Evolutionary conservation across 495 filamentous ascomycete genomes (phyloP).

Genomic region (Xylaria cubensis): DNA sequence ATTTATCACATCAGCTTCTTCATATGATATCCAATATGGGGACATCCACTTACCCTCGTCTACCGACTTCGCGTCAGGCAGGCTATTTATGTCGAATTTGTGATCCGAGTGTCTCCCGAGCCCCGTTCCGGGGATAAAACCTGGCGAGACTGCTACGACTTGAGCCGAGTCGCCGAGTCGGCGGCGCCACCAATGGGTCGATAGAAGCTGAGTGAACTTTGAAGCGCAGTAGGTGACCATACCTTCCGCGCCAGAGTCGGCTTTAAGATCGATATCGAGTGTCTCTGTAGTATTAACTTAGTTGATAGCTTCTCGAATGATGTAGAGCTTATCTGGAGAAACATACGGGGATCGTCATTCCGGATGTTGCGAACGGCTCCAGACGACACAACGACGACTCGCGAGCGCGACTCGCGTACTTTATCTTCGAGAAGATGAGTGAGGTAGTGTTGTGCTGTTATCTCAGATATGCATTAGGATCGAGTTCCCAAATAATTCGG

Average conservation of each 20-base stretch:
- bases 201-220: slow-evolving; percentile 1
- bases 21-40: not conserved
- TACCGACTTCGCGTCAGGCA: not conserved
- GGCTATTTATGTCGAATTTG: not conserved
- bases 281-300: not conserved
- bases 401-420: not conserved
- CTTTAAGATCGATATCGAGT: not conserved
- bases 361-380: not conserved
- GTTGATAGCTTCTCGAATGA: not conserved
- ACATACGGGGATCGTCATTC: not conserved
- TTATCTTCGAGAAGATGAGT: not conserved
- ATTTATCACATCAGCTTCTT: not conserved
- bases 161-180: not conserved
- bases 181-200: slow-evolving; percentile 1
- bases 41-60: not conserved
- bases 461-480: not conserved
- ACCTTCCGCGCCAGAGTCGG: not conserved
- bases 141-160: not conserved
- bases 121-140: not conserved
- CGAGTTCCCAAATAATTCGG: not conserved
- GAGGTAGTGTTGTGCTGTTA: not conserved
- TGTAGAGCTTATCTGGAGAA: not conserved
- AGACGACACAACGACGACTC: slow-evolving; percentile 1
- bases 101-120: not conserved
- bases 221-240: not conserved